Conservation (phyloP, 768 basidiomycete genomes). For the Lactarius akahatsu region DNA sequence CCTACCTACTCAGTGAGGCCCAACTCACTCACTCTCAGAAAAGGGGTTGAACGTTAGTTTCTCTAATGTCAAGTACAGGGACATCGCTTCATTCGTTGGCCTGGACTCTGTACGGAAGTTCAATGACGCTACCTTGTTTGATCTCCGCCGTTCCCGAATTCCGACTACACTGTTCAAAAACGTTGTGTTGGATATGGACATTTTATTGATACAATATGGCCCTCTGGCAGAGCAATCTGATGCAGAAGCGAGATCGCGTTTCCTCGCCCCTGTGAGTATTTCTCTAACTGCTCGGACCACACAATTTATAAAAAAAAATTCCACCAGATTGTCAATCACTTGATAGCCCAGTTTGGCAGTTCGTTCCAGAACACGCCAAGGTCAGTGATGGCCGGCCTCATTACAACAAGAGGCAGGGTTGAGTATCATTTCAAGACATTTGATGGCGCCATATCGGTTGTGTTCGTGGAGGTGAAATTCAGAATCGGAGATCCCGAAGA, state of each 20-base stretch:
- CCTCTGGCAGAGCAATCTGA: not conserved
- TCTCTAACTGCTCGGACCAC: not conserved
- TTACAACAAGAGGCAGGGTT: not conserved
- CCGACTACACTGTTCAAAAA: not conserved
- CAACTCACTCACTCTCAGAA: not conserved
- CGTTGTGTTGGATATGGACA: not conserved
- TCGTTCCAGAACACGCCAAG: not conserved
- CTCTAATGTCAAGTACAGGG: too few relatives aligned
- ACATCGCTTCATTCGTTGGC: too few relatives aligned
- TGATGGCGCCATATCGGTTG: not conserved
- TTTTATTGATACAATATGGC: not conserved
- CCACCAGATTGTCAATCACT: not conserved
- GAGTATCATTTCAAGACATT: not conserved
- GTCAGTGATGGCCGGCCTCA: not conserved
- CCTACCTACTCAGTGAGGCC: not conserved
- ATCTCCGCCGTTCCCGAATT: not conserved
- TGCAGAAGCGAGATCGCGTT: not conserved
- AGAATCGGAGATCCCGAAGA: not conserved
- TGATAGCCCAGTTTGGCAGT: not conserved
- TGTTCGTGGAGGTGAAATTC: not conserved
- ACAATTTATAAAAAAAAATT: not conserved
- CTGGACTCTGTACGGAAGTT: not conserved
- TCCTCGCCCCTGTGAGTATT: not conserved
- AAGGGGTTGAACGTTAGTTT: too few relatives aligned
- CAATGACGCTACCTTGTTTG: not conserved